Evolutionary conservation across 306 rosid species (phyloP).

Genomic region (Begonia peltatifolia): DNA sequence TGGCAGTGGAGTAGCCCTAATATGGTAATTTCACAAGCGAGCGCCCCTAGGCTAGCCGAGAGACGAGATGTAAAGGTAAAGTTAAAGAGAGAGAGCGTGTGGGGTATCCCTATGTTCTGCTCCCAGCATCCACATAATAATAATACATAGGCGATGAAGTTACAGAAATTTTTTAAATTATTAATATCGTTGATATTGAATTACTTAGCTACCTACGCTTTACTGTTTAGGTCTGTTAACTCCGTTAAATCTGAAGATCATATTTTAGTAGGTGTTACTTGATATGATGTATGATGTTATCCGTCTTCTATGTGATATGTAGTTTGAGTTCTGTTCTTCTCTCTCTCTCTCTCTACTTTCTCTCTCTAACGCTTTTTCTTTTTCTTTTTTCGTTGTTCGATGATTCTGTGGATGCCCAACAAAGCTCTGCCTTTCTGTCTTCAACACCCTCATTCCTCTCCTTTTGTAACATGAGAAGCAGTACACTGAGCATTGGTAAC

Average conservation of each 20-base stretch:
- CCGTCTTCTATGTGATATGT: too few relatives aligned
- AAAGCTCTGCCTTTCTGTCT: constrained; percentile 4
- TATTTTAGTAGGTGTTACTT: too few relatives aligned
- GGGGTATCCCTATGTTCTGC: constrained; percentile 13
- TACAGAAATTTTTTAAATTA: too few relatives aligned
- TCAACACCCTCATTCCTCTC: constrained; percentile 5
- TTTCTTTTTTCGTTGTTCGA: constrained; percentile 3
- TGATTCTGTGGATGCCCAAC: neutral
- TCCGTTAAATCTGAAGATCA: too few relatives aligned
- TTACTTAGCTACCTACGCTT: too few relatives aligned
- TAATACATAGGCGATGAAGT: too few relatives aligned
- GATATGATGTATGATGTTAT: too few relatives aligned
- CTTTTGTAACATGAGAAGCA: constrained; percentile 52
- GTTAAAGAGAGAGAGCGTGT: constrained; percentile 10
- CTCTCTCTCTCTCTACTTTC: neutral
- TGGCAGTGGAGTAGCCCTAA: constrained; percentile 2
- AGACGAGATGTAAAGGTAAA: neutral
- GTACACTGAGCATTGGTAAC: constrained; percentile 18
- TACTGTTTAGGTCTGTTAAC: too few relatives aligned
- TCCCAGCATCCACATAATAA: neutral
- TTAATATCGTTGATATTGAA: too few relatives aligned
- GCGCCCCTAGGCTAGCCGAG: constrained; percentile 7
- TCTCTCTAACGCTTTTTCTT: neutral
- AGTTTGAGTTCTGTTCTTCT: too few relatives aligned
- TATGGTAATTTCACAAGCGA: constrained; percentile 15